phyloP scores from a whole-genome alignment of 177 flowering plant genomes.

The Vitis hybrid region DNA sequence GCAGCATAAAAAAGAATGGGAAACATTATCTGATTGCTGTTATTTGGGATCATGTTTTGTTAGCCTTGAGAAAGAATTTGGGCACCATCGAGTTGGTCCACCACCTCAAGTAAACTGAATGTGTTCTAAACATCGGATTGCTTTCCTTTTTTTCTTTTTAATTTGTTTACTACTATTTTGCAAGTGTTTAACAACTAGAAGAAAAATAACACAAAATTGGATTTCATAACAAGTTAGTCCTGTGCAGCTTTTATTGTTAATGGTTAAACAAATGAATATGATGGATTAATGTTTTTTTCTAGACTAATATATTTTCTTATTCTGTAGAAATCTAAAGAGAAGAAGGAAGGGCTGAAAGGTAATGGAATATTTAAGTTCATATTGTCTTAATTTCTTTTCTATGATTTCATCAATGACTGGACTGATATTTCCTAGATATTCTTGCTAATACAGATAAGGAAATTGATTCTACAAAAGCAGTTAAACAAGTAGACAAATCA shows the following conservation, averaged over 20 bases:
- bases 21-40: no score
- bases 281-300: neutral
- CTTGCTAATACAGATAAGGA: slow-evolving; percentile 26
- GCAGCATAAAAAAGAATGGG: no score
- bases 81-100: no score
- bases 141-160: no score
- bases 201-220: neutral
- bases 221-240: no score
- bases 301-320: slow-evolving; percentile 5
- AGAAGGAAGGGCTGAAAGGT: slow-evolving; percentile 61
- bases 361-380: slow-evolving; percentile 2
- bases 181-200: neutral
- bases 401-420: neutral
- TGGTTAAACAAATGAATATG: neutral
- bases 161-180: no score
- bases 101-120: no score
- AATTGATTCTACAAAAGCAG: slow-evolving; percentile 28
- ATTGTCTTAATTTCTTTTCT: neutral
- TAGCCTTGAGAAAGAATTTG: no score
- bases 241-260: neutral
- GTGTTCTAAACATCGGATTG: no score
- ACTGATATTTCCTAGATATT: neutral
- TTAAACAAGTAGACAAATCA: slow-evolving; percentile 26
- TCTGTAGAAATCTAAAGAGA: slow-evolving; percentile 51
- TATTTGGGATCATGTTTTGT: no score